phyloP scores from a whole-genome alignment of 2,329 filamentous ascomycete genomes.

The Alternaria triticimaculans region DNA sequence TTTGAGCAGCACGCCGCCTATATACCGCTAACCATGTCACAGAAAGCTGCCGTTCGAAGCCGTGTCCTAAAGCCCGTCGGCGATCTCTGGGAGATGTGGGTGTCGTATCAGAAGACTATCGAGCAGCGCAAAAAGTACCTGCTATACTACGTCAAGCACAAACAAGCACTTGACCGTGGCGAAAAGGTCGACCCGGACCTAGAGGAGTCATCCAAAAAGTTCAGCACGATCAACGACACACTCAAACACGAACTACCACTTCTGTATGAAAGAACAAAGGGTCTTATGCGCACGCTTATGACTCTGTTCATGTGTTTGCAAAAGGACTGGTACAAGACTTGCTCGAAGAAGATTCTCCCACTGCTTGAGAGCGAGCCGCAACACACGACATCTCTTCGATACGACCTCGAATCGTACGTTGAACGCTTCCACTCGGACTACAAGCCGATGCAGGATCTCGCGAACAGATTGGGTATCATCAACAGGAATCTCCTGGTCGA shows the following conservation, averaged over 20 bases:
- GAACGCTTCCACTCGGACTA: constrained; percentile 81
- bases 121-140: constrained; percentile 94
- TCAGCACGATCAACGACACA: constrained; percentile 88
- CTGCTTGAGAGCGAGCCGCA: constrained; percentile 66
- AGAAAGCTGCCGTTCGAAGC: constrained; percentile 72
- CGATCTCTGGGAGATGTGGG: constrained; percentile 77
- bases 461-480: constrained; percentile 75
- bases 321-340: constrained; percentile 79
- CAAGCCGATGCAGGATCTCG: constrained; percentile 71
- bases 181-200: constrained; percentile 90
- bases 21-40: constrained; percentile 21
- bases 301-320: constrained; percentile 86
- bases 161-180: constrained; percentile 76
- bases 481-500: constrained; percentile 72
- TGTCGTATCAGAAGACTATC: constrained; percentile 86
- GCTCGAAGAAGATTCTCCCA: constrained; percentile 80
- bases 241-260: constrained; percentile 90
- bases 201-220: constrained; percentile 83
- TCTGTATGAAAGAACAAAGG: constrained; percentile 80
- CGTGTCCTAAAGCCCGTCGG: constrained; percentile 86
- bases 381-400: constrained; percentile 59
- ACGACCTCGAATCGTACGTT: constrained; percentile 75
- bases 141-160: constrained; percentile 83
- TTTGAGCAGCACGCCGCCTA: background rate
- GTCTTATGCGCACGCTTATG: constrained; percentile 82